Evolutionary conservation across 208 protist genomes (phyloP).

Genomic region (Naegleria lovaniensis): DNA sequence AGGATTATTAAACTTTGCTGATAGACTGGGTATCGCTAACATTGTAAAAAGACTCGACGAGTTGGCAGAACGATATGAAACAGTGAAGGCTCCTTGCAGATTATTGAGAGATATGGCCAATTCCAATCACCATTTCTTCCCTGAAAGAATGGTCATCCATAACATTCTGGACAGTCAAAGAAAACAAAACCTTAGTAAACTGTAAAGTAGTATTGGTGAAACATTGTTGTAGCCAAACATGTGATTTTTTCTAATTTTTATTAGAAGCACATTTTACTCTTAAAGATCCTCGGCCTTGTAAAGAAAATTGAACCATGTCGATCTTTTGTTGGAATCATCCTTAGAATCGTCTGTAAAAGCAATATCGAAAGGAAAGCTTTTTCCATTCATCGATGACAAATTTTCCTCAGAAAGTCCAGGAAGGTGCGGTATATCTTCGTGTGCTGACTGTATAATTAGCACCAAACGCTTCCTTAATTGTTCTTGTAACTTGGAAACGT

Average conservation of each 20-base stretch:
- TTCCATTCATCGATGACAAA: not conserved
- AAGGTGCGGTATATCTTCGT: not conserved
- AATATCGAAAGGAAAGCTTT: not conserved
- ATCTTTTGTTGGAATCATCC: not conserved
- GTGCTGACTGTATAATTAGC: not conserved
- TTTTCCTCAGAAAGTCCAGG: not conserved
- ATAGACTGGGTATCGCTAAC: slow-evolving; percentile 53
- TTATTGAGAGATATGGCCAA: slow-evolving; percentile 61
- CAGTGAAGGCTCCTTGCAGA: slow-evolving; percentile 53
- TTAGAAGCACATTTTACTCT: too few species aligned
- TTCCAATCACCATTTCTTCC: slow-evolving; percentile 62
- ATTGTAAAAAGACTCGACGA: slow-evolving; percentile 60
- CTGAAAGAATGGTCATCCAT: slow-evolving; percentile 47
- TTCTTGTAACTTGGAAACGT: not conserved
- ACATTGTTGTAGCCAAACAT: too few species aligned
- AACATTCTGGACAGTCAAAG: not conserved
- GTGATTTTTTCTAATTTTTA: too few species aligned
- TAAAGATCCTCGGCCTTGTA: not conserved
- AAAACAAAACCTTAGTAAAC: not conserved
- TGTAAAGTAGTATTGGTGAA: too few species aligned
- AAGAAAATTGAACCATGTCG: not conserved
- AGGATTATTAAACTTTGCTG: slow-evolving; percentile 64
- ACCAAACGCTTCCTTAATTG: not conserved
- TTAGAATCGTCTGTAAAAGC: not conserved
- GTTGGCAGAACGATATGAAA: slow-evolving; percentile 52